A percentile compares a stretch with the other conserved stretches of the same genome.
phyloP scores from a whole-genome alignment of 768 basidiomycete species.

The Hortiboletus campestris region DNA sequence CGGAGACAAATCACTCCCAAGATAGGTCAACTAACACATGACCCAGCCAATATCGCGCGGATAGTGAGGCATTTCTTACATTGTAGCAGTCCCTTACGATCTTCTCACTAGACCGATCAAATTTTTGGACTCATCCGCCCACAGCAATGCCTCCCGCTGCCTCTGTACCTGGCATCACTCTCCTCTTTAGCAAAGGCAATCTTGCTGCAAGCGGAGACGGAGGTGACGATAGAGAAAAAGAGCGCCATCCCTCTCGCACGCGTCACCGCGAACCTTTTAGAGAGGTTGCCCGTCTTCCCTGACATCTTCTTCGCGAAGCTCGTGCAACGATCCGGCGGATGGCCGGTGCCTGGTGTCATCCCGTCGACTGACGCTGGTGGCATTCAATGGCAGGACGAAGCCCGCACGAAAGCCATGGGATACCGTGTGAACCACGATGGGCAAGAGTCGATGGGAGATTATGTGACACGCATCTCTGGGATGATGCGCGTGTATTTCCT shows the following conservation, averaged over 20 bases:
- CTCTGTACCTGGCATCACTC: slow-evolving; percentile 70
- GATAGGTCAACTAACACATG: slow-evolving; percentile 84
- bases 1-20: slow-evolving; percentile 83
- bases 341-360: slow-evolving; percentile 72
- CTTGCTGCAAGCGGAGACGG: slow-evolving; percentile 88
- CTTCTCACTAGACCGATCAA: slow-evolving; percentile 35
- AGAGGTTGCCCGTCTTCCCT: slow-evolving; percentile 54
- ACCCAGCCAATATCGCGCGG: slow-evolving; percentile 52
- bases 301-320: slow-evolving; percentile 82
- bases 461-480: slow-evolving; percentile 67
- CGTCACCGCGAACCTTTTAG: slow-evolving; percentile 65
- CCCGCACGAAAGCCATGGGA: slow-evolving; percentile 53
- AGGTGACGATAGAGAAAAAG: slow-evolving; percentile 85
- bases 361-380: slow-evolving; percentile 52
- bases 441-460: slow-evolving; percentile 60
- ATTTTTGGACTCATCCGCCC: slow-evolving; percentile 43
- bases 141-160: slow-evolving; percentile 23
- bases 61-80: slow-evolving; percentile 49
- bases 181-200: slow-evolving; percentile 89
- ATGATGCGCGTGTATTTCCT: slow-evolving; percentile 87
- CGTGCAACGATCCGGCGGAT: slow-evolving; percentile 84
- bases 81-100: slow-evolving; percentile 11
- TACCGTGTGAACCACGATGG: slow-evolving; percentile 43
- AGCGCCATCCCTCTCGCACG: slow-evolving; percentile 82
- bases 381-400: slow-evolving; percentile 41